These are phyloP conservation scores for Parvularia atlantis DNA, from an alignment of 78 protist species.

Conservation along the genomic window DNA sequence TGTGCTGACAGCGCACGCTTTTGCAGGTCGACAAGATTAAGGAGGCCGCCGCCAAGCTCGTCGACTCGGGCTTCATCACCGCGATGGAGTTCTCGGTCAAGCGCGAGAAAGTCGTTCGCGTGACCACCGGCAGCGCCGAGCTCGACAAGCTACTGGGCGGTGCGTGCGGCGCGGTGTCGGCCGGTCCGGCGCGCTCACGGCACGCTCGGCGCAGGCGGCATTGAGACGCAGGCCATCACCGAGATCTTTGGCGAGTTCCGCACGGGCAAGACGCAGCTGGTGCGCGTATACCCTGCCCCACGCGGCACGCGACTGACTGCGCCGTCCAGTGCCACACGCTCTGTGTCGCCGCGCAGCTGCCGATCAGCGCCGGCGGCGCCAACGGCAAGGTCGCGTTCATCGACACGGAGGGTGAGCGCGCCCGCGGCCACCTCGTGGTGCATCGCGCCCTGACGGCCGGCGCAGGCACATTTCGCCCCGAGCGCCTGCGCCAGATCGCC, in stretches of 20 bases:
- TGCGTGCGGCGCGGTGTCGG: background rate
- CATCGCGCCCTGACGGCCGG: too few species aligned
- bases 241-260: conserved; percentile 97
- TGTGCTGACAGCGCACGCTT: too few species aligned
- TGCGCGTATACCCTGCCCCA: background rate
- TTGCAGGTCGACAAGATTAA: conserved; percentile 61
- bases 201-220: conserved; percentile 82
- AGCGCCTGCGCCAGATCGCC: conserved; percentile 84
- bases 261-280: conserved; percentile 98
- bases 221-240: conserved; percentile 95
- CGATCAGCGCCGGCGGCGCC: conserved; percentile 73
- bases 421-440: too few species aligned
- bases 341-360: conserved; percentile 83
- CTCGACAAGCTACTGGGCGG: conserved; percentile 68
- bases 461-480: conserved; percentile 98
- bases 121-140: conserved; percentile 86
- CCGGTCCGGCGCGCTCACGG: too few species aligned
- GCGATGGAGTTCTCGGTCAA: conserved; percentile 4
- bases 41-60: conserved; percentile 30
- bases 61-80: conserved; percentile 23
- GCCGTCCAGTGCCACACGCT: conserved; percentile 57
- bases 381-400: conserved; percentile 95
- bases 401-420: conserved; percentile 99
- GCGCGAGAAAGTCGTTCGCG: conserved; percentile 45
- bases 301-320: background rate